phyloP scores from a whole-genome alignment of 352 stramenopile species.

The Phytopythium helicoides region DNA sequence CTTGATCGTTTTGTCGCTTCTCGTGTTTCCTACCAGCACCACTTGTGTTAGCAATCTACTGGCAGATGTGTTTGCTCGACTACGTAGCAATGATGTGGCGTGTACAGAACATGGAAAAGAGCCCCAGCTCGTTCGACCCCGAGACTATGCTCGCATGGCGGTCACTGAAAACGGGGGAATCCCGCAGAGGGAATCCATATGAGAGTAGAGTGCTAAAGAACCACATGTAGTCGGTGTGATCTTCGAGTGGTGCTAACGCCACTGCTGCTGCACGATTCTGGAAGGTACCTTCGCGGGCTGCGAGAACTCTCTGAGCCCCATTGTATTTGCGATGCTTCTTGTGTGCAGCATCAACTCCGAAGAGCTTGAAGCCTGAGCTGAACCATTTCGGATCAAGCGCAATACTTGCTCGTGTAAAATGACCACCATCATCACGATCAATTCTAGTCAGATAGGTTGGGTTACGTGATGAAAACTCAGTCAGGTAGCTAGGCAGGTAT shows the following conservation, averaged over 20 bases:
- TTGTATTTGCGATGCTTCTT: slow-evolving; percentile 29
- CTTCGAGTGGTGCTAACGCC: slow-evolving; percentile 8
- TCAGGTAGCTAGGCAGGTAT: slow-evolving; percentile 5
- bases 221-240: too few relatives aligned
- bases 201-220: too few relatives aligned
- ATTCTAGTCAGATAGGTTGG: background rate
- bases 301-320: slow-evolving; percentile 13
- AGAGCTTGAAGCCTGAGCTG: slow-evolving; percentile 7
- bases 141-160: too few relatives aligned
- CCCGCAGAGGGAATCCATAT: too few relatives aligned
- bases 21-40: too few relatives aligned
- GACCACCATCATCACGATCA: background rate
- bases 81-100: too few relatives aligned
- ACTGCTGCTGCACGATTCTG: slow-evolving; percentile 14
- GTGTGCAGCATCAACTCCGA: slow-evolving; percentile 16
- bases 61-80: too few relatives aligned
- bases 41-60: too few relatives aligned
- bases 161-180: too few relatives aligned
- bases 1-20: too few relatives aligned
- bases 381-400: slow-evolving; percentile 11
- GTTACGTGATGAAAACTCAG: slow-evolving; percentile 2
- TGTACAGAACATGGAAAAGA: too few relatives aligned
- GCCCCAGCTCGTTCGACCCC: too few relatives aligned
- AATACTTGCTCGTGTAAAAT: slow-evolving; percentile 14
- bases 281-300: slow-evolving; percentile 19